These are phyloP conservation scores for Phialemoniopsis sp. DNA, from an alignment of 2,329 filamentous ascomycete genomes.

Conservation along the genomic window DNA sequence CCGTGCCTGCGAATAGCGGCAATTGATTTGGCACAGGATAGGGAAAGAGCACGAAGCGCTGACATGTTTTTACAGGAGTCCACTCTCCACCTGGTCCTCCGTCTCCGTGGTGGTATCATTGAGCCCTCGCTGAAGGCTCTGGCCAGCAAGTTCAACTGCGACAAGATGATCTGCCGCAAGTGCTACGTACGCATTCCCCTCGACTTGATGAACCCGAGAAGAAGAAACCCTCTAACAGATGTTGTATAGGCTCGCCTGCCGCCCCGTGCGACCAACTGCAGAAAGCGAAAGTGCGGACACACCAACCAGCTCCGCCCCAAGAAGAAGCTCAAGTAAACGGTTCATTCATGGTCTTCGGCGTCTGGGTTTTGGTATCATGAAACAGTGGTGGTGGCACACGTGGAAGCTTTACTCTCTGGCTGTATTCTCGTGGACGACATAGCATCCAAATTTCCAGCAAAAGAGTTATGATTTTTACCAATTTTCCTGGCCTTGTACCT, in stretches of 20 bases:
- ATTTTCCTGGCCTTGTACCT: neutral
- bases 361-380: constrained; percentile 28
- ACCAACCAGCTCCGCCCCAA: constrained; percentile 99
- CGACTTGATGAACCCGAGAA: neutral
- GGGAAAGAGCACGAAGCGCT: constrained; percentile 2
- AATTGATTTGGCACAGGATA: too few relatives aligned
- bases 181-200: constrained; percentile 76
- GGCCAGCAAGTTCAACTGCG: constrained; percentile 99
- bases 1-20: too few relatives aligned
- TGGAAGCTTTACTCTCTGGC: neutral
- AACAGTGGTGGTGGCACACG: constrained; percentile 12
- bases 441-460: neutral
- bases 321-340: constrained; percentile 98
- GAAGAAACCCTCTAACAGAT: constrained; percentile 2
- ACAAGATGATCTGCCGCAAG: constrained; percentile 99
- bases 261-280: constrained; percentile 99
- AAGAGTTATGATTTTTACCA: too few relatives aligned
- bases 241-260: constrained; percentile 69
- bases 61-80: constrained; percentile 64
- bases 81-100: constrained; percentile 96
- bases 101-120: constrained; percentile 98
- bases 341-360: constrained; percentile 33
- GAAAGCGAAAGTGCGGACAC: constrained; percentile 99
- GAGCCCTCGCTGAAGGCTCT: constrained; percentile 98
- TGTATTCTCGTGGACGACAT: neutral